Evolutionary conservation across 495 filamentous ascomycete genomes (phyloP), one percentile per base, ranked within the genome.

Genomic region (Neurospora hispaniola): DNA sequence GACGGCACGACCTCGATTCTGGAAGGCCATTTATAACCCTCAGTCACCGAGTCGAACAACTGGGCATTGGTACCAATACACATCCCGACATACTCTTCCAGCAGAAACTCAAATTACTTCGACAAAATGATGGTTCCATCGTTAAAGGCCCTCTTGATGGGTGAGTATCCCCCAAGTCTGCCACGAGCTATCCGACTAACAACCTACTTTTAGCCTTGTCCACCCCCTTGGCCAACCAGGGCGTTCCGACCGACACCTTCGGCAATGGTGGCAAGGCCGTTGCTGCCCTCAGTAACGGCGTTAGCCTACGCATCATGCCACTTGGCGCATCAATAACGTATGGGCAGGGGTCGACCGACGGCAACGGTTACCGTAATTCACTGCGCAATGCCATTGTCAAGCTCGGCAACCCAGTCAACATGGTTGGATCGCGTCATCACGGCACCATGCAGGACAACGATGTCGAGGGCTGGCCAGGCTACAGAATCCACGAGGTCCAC

Each of bases 251-350:
- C 8, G 74, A 74, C 59, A 73, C 76, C 74, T 68, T 73, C 69
- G 71, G 62, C 72, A 40, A 71, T 59, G 69, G 39, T 10, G 35
- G 69, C 38, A 75, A 73, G 54, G 69, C 73, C 48, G 20, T 74
- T 46, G 31, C 68, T 11, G 69, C 76, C 38, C 75, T 82, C 44
- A 75, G 70, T 27, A 62, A 69, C 16, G 73, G 74, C 39, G 72
- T 79, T 8, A 38, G 5, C 5, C 81, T 89, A 2, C 82, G 86
- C 10, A 79, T 89, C 59, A 78, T 89, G 78, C 84, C 87, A 0
- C 82, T 89, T 6, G 88, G 88, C 1, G 88, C 85, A 7, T 89
- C 86, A 4, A 88, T 89, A 75, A 88, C 86, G 5, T 81, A 77
- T 48, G 88, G 88, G 2, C 81, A 82, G 40, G 74, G 59, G 1